A percentile compares a stretch with the other conserved stretches of the same genome.
Evolutionary conservation across 2,329 filamentous ascomycete species (phyloP).

Genomic region (Sodiomyces alkalinus): DNA sequence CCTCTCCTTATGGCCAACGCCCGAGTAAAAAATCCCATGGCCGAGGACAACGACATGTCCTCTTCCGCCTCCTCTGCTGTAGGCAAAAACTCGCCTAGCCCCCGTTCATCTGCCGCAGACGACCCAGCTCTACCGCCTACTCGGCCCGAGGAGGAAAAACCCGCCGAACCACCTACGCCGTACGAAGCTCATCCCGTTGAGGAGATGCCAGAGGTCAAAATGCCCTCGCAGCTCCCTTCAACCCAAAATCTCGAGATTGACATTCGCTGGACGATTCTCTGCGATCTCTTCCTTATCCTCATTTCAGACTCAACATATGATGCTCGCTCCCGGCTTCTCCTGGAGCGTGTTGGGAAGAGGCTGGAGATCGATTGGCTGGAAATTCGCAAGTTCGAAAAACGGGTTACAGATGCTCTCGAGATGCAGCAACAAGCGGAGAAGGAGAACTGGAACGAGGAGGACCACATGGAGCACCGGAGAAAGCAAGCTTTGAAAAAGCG

Average conservation of each 20-base stretch:
- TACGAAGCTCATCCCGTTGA: slow-evolving; percentile 51
- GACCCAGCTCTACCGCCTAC: no score
- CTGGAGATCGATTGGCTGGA: slow-evolving; percentile 81
- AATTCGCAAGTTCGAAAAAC: slow-evolving; percentile 92
- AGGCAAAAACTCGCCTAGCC: no score
- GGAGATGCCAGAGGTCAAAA: slow-evolving; percentile 65
- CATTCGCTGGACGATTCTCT: slow-evolving; percentile 90
- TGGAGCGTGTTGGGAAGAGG: slow-evolving; percentile 69
- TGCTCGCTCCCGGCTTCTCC: slow-evolving; percentile 64
- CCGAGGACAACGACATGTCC: slow-evolving; percentile 21
- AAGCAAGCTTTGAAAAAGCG: slow-evolving; percentile 70
- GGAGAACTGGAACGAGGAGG: slow-evolving; percentile 95
- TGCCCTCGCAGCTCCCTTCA: slow-evolving; percentile 65
- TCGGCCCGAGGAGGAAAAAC: slow-evolving; percentile 23
- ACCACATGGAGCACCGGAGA: slow-evolving; percentile 75
- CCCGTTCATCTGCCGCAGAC: no score
- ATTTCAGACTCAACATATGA: slow-evolving; percentile 95
- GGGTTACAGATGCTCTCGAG: slow-evolving; percentile 88
- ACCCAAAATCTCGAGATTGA: slow-evolving; percentile 87
- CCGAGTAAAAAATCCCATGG: slow-evolving; percentile 83
- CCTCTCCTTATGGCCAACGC: slow-evolving; percentile 82
- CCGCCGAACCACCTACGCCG: slow-evolving; percentile 37
- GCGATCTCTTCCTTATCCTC: slow-evolving; percentile 87
- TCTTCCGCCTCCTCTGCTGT: slow-evolving; percentile 2
- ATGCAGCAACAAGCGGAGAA: slow-evolving; percentile 93